Conservation (phyloP, 2,329 filamentous ascomycete genomes). For the Exophiala sp. region DNA sequence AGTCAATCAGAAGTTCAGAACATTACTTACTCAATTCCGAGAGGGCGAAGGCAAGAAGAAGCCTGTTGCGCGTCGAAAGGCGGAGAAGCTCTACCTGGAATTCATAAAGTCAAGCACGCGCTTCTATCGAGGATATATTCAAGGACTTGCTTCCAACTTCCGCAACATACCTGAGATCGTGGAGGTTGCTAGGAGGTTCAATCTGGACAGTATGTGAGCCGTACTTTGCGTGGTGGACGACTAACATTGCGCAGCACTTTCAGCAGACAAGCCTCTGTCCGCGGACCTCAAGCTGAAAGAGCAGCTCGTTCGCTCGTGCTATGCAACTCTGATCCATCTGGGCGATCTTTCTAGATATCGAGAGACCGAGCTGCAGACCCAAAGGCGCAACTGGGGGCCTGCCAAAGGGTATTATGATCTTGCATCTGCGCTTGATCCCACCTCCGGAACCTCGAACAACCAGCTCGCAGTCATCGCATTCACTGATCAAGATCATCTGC, state of each 20-base stretch:
- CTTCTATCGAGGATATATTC: constrained; percentile 82
- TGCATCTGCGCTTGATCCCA: constrained; percentile 70
- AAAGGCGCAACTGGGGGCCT: constrained; percentile 68
- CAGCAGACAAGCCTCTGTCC: constrained; percentile 42
- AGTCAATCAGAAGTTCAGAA: constrained; percentile 73
- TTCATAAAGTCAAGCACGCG: constrained; percentile 83
- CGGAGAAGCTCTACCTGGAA: constrained; percentile 71
- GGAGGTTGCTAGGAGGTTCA: constrained; percentile 50
- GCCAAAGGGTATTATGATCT: constrained; percentile 80
- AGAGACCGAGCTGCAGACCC: constrained; percentile 63
- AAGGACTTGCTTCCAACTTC: constrained; percentile 61
- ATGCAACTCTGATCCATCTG: constrained; percentile 75
- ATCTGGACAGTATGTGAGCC: constrained; percentile 40
- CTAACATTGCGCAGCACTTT: constrained; percentile 42
- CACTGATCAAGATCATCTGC: constrained; percentile 68
- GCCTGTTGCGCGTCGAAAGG: constrained; percentile 63
- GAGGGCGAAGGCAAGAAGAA: constrained; percentile 48
- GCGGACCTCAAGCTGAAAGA: constrained; percentile 48
- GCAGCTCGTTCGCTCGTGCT: constrained; percentile 66
- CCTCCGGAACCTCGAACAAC: constrained; percentile 77
- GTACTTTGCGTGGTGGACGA: constrained; percentile 1
- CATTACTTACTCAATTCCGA: constrained; percentile 53
- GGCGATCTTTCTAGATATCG: constrained; percentile 89
- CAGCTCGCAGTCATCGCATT: constrained; percentile 83
- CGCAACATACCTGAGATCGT: constrained; percentile 54